Evolutionary conservation across 2,329 filamentous ascomycete genomes (phyloP).

Genomic region (Cordyceps cicadae): DNA sequence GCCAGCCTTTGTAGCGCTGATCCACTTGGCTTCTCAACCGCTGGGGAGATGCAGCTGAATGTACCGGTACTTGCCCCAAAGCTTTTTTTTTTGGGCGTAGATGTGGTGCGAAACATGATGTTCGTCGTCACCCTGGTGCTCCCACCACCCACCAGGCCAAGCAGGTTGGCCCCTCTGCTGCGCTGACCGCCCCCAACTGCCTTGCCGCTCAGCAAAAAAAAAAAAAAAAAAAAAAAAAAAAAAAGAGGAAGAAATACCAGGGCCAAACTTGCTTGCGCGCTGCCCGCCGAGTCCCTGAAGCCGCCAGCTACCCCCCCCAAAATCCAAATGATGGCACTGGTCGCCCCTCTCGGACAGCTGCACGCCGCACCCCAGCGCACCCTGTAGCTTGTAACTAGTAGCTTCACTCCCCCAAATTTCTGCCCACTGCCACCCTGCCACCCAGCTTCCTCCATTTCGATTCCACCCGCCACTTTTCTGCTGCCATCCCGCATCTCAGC

Average conservation of each 20-base stretch:
- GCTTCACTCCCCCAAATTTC: conserved; percentile 9
- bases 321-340: neutral
- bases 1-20: conserved; percentile 5
- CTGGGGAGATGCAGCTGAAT: conserved; percentile 10
- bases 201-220: neutral
- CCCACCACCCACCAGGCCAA: neutral
- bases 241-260: no score
- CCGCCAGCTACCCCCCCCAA: neutral
- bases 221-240: neutral
- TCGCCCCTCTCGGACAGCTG: conserved; percentile 8
- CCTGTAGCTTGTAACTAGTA: neutral
- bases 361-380: neutral
- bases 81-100: conserved; percentile 11
- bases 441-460: neutral
- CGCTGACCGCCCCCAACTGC: neutral
- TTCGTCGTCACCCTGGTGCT: neutral
- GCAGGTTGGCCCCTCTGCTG: neutral
- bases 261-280: neutral
- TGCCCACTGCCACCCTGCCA: neutral
- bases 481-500: conserved; percentile 7
- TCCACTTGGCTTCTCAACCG: conserved; percentile 14
- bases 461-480: conserved; percentile 8
- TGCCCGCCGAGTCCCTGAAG: neutral
- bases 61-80: conserved; percentile 15
- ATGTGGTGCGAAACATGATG: neutral